A percentile compares a stretch with the other conserved stretches of the same genome.
phyloP scores from a whole-genome alignment of 1,284 basidiomycete genomes.

The Singerocomus rubriflavus region DNA sequence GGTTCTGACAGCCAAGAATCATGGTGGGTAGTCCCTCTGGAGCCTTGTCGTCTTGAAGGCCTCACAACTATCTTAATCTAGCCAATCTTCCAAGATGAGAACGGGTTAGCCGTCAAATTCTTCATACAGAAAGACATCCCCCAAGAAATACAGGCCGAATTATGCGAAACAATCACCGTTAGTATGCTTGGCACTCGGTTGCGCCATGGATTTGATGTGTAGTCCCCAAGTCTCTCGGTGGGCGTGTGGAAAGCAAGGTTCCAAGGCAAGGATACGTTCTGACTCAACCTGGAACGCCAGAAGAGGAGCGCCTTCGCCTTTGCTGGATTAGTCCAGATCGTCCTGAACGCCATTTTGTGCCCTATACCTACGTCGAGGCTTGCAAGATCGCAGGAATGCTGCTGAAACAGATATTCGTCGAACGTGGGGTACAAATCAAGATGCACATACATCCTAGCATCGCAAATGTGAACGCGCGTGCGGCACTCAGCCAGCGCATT shows the following conservation, averaged over 20 bases:
- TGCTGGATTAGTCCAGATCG: constrained; percentile 66
- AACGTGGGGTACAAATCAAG: constrained; percentile 56
- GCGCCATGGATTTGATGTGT: constrained; percentile 8
- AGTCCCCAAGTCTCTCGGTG: constrained; percentile 55
- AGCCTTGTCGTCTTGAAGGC: background rate
- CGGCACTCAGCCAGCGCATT: constrained; percentile 60
- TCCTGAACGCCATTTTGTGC: constrained; percentile 72
- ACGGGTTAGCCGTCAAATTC: constrained; percentile 68
- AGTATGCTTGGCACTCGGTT: constrained; percentile 3
- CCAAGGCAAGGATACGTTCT: constrained; percentile 72
- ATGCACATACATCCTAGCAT: constrained; percentile 79
- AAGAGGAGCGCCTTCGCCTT: constrained; percentile 66
- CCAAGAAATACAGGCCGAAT: constrained; percentile 59
- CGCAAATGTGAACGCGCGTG: constrained; percentile 66
- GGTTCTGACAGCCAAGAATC: constrained; percentile 22
- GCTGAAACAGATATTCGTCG: constrained; percentile 70
- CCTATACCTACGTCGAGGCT: constrained; percentile 73
- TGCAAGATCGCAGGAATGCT: constrained; percentile 70
- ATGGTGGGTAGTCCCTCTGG: constrained; percentile 26
- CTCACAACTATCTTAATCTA: constrained; percentile 18
- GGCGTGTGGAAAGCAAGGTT: constrained; percentile 71
- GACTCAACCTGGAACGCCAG: constrained; percentile 60
- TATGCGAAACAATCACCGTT: constrained; percentile 69
- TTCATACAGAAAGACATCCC: constrained; percentile 77
- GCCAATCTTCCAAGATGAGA: constrained; percentile 67